These are phyloP conservation scores for Penicillium turbatum DNA, from an alignment of 495 filamentous ascomycete genomes.

Conservation along the genomic window DNA sequence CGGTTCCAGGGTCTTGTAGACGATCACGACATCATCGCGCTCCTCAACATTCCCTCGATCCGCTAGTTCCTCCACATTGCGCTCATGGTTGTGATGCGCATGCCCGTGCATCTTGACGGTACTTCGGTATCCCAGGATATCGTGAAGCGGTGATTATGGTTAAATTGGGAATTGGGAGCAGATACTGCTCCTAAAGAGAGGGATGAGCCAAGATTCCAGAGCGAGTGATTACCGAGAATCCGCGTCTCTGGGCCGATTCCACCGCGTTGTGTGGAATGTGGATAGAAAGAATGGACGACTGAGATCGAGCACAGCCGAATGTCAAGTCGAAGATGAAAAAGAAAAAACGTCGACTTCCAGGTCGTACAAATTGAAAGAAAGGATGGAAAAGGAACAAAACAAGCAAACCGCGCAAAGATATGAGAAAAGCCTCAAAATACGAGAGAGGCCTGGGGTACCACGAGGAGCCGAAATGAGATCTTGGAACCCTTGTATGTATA, in stretches of 20 bases:
- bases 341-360: slow-evolving; percentile 32
- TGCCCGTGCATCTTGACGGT: slow-evolving; percentile 29
- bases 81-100: slow-evolving; percentile 22
- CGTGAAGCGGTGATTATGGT: slow-evolving; percentile 1
- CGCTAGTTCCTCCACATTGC: slow-evolving; percentile 16
- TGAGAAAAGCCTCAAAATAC: slow-evolving; percentile 5
- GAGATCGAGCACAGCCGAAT: slow-evolving; percentile 24
- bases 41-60: slow-evolving; percentile 9
- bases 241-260: slow-evolving; percentile 15
- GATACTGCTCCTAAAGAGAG: slow-evolving; percentile 9
- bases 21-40: slow-evolving; percentile 14
- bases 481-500: slow-evolving; percentile 2
- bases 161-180: not conserved
- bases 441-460: slow-evolving; percentile 3
- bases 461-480: slow-evolving; percentile 10
- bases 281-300: slow-evolving; percentile 33
- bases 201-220: slow-evolving; percentile 19
- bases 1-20: slow-evolving; percentile 16
- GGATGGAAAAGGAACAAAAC: not conserved
- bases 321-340: slow-evolving; percentile 18
- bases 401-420: not conserved
- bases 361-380: slow-evolving; percentile 14
- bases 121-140: slow-evolving; percentile 1
- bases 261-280: slow-evolving; percentile 25
- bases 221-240: slow-evolving; percentile 15